Evolutionary conservation across 495 filamentous ascomycete species (phyloP), one percentile per base, ranked within the genome.

Genomic region (Aspergillus avenaceus): DNA sequence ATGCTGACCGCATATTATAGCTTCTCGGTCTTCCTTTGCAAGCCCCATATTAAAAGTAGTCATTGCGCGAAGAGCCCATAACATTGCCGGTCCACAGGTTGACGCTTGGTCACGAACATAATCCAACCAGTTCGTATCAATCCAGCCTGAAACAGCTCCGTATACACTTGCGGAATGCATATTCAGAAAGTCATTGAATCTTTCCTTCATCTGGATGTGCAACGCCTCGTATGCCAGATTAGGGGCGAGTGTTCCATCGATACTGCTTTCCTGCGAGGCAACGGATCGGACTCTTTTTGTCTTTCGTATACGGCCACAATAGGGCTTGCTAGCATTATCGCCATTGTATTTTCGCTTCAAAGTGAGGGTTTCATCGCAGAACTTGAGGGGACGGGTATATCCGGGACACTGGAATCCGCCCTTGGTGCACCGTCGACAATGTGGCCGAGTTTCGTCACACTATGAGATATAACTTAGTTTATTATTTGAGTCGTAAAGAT

Each of bases 361-460:
- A 18, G 23, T 12, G 9, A 16, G 41, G 8, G 14, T 37, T 22
- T 37, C 11, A 7, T 18, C 22, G 32, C 21, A 53, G n/a, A 60
- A 60, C 27, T 56, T 52, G 16, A 56, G 23, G 18, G 22, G 37
- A 8, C 47, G 38, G 26, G 54, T 47, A 40, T 62, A 66, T 0
- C 63, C 63, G 5, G 63, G 63, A 51, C 63, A 66, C 28, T 54
- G 27, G 4, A 28, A 43, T 16, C 49, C 47, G 19, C 49, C 43
- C 34, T 54, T 62, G n/a, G 41, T 41, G 48, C 63, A 66, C 26
- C 60, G 55, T 1, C 52, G 26, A 47, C 63, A 67, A n/a, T 43
- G 25, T 13, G 48, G 48, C n/a, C 38, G 48, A 6, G 48, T 53
- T 43, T 61, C 50, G 38, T 67, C 64, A 27, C 64, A 67, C 53